A percentile compares a stretch with the other conserved stretches of the same genome.
Evolutionary conservation across 1,284 basidiomycete species (phyloP).

Genomic region (Ceratobasidium sp.): DNA sequence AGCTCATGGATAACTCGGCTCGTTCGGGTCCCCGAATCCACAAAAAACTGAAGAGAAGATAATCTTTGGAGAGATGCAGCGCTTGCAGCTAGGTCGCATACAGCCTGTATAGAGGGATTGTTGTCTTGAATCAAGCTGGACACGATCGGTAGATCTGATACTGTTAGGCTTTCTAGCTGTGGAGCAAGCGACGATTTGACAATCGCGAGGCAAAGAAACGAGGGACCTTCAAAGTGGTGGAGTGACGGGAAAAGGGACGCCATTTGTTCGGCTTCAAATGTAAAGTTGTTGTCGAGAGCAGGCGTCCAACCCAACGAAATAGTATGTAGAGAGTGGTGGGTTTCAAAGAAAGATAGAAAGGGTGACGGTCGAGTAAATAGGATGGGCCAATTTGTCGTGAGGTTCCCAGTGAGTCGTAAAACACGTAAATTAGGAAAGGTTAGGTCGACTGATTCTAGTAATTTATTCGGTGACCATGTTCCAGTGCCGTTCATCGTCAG

Average conservation of each 20-base stretch:
- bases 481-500: neutral
- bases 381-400: conserved; percentile 18
- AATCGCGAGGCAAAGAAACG: conserved; percentile 23
- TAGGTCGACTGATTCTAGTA: conserved; percentile 11
- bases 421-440: conserved; percentile 1
- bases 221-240: conserved; percentile 27
- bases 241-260: conserved; percentile 23
- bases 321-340: conserved; percentile 2
- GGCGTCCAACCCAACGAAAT: conserved; percentile 26
- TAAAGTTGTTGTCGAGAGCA: neutral
- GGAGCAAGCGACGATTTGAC: neutral
- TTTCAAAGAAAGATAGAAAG: conserved; percentile 11
- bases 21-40: neutral
- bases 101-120: neutral
- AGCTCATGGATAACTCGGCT: conserved; percentile 14
- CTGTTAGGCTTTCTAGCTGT: conserved; percentile 20
- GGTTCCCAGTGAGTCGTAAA: conserved; percentile 3
- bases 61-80: neutral
- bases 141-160: neutral
- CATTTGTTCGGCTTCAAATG: conserved; percentile 9
- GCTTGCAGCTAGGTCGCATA: conserved; percentile 5
- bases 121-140: neutral
- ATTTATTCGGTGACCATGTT: conserved; percentile 30
- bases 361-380: neutral
- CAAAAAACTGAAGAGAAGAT: neutral